Percentiles rank a stretch among this genome's conserved stretches.
Conservation (phyloP, 257 asterid genomes). For the Solanum chilense region DNA sequence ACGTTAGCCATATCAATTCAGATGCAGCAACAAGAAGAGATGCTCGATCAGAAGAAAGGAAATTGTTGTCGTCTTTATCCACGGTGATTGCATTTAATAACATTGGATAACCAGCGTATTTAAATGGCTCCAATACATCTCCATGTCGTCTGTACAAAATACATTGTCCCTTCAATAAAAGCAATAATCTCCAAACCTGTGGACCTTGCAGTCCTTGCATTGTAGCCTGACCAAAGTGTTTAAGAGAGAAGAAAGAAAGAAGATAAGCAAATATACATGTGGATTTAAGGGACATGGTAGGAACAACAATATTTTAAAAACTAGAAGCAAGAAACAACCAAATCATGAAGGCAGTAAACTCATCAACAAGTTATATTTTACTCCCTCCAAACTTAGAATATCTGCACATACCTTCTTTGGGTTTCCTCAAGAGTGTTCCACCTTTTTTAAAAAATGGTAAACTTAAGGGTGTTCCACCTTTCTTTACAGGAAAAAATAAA, state of each 20-base stretch:
- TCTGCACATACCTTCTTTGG: background rate
- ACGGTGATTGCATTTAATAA: constrained; percentile 85
- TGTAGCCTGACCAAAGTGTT: constrained; percentile 42
- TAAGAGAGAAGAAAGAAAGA: background rate
- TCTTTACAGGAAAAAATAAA: background rate
- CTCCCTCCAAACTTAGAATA: background rate
- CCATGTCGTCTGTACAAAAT: constrained; percentile 87
- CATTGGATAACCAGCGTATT: constrained; percentile 98
- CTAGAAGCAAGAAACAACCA: background rate
- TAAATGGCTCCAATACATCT: constrained; percentile 75
- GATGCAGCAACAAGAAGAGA: constrained; percentile 92
- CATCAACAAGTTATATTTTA: background rate
- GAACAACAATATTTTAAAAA: background rate
- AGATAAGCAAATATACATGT: background rate
- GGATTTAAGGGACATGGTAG: background rate
- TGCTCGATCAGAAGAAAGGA: constrained; percentile 86
- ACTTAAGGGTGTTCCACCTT: background rate
- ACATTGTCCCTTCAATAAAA: constrained; percentile 92
- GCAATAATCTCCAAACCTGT: constrained; percentile 87
- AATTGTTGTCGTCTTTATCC: constrained; percentile 78
- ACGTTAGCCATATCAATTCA: constrained; percentile 98
- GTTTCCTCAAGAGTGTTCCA: background rate
- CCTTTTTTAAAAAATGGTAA: background rate
- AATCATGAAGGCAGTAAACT: background rate
- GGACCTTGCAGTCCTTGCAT: constrained; percentile 99